Evolutionary conservation across 768 basidiomycete genomes (phyloP), one percentile per base, ranked within the genome.

Genomic region (Termitomyces sp.): DNA sequence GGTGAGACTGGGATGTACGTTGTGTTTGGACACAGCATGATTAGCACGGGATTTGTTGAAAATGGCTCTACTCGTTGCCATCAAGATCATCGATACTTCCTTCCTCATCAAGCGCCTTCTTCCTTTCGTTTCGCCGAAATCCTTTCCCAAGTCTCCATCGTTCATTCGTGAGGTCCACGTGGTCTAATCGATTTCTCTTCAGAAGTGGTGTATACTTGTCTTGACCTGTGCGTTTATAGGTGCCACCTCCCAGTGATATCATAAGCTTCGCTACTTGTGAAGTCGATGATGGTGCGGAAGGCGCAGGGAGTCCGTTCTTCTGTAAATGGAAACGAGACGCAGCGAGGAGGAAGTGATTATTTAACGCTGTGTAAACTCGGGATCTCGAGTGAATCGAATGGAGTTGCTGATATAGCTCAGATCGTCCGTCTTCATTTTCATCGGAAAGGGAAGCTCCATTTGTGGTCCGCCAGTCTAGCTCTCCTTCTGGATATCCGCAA

Each of bases 71-170:
- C 45, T 72, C 69, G 43, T 70, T 60, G 45, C 65, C 65, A 56
- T 67, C 71, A 40, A 50, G 36, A 17, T 63, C 61, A 29, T 67
- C 67, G 14, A 67, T 66, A 5, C 60, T 67, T 25, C 15, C 61
- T 31, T 25, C 62, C 38, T 48, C 67, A 38, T 66, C 72, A 12
- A 57, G 65, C n/a, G 56, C 62, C 20, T 67, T 71, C 63, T 68
- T 71, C 62, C 67, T 74, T 62, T 75, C 80, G 14, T 73, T 74
- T 65, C 73, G 77, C 62, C 83, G 77, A 49, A 77, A 74, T 1
- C 85, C 88, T 68, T 86, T 86, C 11, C 89, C 89, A 17, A 79
- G 68, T 62, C 87, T 79, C 90, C 91, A 98, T 57, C 89, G 81
- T 67, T 86, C 86, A 70, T 98, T 96, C 29, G 83, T 81, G 14